Evolutionary conservation across 2,329 filamentous ascomycete genomes (phyloP), one percentile per base, ranked within the genome.

Genomic region (Fusarium lateritium): DNA sequence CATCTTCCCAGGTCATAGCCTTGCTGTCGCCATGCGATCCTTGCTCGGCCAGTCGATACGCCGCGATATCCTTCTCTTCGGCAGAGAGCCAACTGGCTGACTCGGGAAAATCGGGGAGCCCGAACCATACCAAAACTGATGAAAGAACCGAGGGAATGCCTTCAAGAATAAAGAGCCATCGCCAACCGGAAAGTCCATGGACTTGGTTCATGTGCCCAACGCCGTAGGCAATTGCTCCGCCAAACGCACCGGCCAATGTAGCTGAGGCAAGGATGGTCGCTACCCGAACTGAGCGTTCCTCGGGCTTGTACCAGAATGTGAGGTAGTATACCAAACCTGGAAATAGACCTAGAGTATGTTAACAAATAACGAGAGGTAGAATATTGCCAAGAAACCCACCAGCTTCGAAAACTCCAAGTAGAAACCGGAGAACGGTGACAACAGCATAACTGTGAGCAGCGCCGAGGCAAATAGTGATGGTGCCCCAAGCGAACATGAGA

Each of bases 301-400:
- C 84, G 63, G 87, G 86, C 17, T 85, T 88, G 77, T 93, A 93
- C 84, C 91, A 93, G 61, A 92, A 87, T 0, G 91, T 92, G 14
- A 93, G 80, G 22, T 74, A 74, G 24, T 74, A 74, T 2, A 73
- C 69, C 13, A 74, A 52, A 6, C 72, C 72, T 1, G 72, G 72
- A 19, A 73, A 73, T 2, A 74, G 21, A 3, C 70, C 69, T 71
- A 22, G 1, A 59, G 89, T 90, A 76, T 85, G 14, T 70, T 34
- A 70, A 49, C 19, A 9, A 3, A n/a, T 3, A 15, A 33, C 3
- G 7, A 19, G 14, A 13, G 24, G 8, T 10, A 33, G 3, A 22
- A 2, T 24, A 11, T 17, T 13, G 7, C 14, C 6, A 33, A 11
- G 7, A 31, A 8, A 52, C 63, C 40, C 21, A 60, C 72, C 72